Evolutionary conservation across 1,284 basidiomycete species (phyloP).

Genomic region (Anthracocystis panici-leucophaei): DNA sequence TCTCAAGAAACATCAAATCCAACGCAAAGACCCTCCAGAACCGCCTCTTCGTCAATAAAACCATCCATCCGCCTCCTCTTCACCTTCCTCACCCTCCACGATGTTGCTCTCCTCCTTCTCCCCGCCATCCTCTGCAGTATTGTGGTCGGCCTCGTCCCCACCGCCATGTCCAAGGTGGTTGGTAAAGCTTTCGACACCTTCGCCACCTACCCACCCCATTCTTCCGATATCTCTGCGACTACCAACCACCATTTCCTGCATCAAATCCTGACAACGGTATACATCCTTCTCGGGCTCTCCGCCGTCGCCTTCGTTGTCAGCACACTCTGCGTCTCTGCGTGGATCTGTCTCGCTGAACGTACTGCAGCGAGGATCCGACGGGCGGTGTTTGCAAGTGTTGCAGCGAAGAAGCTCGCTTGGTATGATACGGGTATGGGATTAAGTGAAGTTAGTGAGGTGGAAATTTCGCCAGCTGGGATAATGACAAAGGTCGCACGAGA

Average conservation of each 20-base stretch:
- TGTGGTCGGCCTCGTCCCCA: constrained; percentile 81
- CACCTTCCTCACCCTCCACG: constrained; percentile 39
- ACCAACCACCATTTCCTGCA: constrained; percentile 74
- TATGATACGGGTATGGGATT: constrained; percentile 62
- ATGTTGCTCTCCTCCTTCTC: constrained; percentile 71
- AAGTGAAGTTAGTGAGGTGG: neutral
- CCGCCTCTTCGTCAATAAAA: constrained; percentile 3
- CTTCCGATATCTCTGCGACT: constrained; percentile 70
- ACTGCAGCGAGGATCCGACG: constrained; percentile 80
- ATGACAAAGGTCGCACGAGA: constrained; percentile 95
- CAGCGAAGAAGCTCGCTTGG: constrained; percentile 78
- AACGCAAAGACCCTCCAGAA: neutral
- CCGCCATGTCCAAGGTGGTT: constrained; percentile 91
- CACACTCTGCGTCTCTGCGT: constrained; percentile 81
- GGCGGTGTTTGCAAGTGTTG: constrained; percentile 79
- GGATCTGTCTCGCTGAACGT: constrained; percentile 88
- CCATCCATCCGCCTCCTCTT: constrained; percentile 56
- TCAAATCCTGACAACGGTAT: constrained; percentile 72
- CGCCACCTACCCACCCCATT: constrained; percentile 72
- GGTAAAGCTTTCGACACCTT: constrained; percentile 88
- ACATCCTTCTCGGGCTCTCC: constrained; percentile 81
- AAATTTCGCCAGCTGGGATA: constrained; percentile 80
- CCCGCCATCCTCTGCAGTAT: constrained; percentile 81
- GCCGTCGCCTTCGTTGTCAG: constrained; percentile 79
- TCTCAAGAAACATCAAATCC: neutral